Conservation (phyloP, 306 rosid genomes). For the Mimosa bimucronata region DNA sequence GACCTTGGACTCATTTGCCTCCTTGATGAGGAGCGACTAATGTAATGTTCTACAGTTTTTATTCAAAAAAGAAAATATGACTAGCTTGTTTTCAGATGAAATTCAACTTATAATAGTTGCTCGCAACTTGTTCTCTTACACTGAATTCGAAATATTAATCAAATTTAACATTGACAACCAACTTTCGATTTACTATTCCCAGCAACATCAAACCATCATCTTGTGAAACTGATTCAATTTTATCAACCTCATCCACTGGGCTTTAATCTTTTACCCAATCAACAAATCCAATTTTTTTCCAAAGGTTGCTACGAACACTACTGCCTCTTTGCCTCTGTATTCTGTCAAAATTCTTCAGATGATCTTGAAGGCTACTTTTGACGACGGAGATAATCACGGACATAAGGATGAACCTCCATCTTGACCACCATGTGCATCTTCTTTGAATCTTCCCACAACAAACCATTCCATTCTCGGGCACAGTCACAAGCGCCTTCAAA, state of each 20-base stretch:
- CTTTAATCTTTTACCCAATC: neutral
- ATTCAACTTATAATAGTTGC: neutral
- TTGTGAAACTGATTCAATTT: neutral
- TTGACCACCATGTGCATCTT: conserved; percentile 82
- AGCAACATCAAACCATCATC: conserved; percentile 2
- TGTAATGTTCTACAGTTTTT: too few species aligned
- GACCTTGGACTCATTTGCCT: too few species aligned
- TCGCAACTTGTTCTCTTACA: neutral
- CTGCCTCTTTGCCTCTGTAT: neutral
- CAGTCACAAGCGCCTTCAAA: conserved; percentile 87
- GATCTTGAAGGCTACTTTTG: conserved; percentile 55
- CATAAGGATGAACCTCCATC: conserved; percentile 66
- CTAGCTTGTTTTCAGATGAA: neutral
- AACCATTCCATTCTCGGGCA: conserved; percentile 82
- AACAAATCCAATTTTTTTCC: neutral
- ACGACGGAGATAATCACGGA: conserved; percentile 75
- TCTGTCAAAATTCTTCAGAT: neutral
- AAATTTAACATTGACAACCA: neutral
- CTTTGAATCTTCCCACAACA: conserved; percentile 91
- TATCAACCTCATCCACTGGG: neutral
- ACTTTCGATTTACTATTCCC: neutral
- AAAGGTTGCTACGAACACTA: neutral
- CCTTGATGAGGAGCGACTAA: too few species aligned
- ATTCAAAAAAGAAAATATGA: neutral
- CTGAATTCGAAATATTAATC: neutral